These are phyloP conservation scores for Eimeria acervulina DNA, from an alignment of 169 alveolate genomes.

Conservation along the genomic window DNA sequence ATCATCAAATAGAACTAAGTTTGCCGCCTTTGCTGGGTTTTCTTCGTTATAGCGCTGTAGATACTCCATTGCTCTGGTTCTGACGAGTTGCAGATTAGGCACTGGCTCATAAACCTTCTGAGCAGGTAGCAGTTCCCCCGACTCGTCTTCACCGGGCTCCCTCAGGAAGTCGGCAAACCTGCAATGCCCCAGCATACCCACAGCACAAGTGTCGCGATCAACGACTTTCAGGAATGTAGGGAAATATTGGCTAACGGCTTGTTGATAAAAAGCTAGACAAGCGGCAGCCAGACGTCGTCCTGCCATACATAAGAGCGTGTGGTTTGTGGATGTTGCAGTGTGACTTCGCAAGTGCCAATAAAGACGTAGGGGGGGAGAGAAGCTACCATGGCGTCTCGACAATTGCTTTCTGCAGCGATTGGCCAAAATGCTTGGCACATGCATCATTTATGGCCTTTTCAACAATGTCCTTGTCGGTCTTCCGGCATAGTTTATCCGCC, in stretches of 20 bases:
- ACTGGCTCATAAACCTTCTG: conserved; percentile 91
- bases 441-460: conserved; percentile 87
- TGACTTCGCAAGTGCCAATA: conserved; percentile 88
- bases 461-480: conserved; percentile 93
- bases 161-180: conserved; percentile 92
- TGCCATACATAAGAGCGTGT: neutral
- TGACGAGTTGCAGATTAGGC: conserved; percentile 82
- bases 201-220: neutral
- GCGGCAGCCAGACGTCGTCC: neutral
- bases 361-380: conserved; percentile 89
- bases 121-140: conserved; percentile 91
- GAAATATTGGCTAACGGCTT: neutral
- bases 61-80: conserved; percentile 92
- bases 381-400: conserved; percentile 69
- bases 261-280: neutral
- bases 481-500: conserved; percentile 96
- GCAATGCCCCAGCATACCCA: neutral
- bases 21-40: conserved; percentile 95
- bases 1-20: conserved; percentile 98
- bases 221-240: neutral
- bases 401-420: conserved; percentile 84
- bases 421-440: conserved; percentile 91
- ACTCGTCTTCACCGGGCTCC: conserved; percentile 91
- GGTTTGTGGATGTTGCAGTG: conserved; percentile 66
- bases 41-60: conserved; percentile 95